Evolutionary conservation across 2,329 filamentous ascomycete species (phyloP), one percentile per base, ranked within the genome.

Genomic region (Coniosporium tulheliwenetii): DNA sequence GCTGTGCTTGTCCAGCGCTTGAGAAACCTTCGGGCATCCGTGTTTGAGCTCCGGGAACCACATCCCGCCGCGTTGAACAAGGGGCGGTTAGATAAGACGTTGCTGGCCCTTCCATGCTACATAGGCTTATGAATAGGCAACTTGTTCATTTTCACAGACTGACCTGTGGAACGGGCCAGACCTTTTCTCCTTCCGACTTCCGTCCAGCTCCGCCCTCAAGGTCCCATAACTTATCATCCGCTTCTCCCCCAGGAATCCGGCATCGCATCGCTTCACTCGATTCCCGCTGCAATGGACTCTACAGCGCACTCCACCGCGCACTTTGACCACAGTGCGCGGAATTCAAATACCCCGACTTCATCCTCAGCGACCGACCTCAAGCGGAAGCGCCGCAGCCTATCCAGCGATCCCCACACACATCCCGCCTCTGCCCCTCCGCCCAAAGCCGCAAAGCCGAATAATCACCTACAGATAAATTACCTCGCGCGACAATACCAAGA

Each of bases 391-490:
- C 66, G 62, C 47, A 59, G 57, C 12, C 15, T 12, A 10, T 60
- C 58, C 48, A 51, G 59, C 45, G 57, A 61, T 26, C 36, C 36
- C 14, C 33, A 36, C 14, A 41, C 35, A 14, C 41, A 43, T 33
- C 52, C 52, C 30, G 29, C 41, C 16, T 44, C 45, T 12, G 54
- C 53, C 44, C 59, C 60, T 32, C 50, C 60, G 10, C 57, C 67
- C 50, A 78, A 75, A 56, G 55, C 64, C 41, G 64, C 62, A 52
- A 76, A 73, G 58, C 71, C 63, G 39, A 66, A 65, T 52, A 73
- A 72, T 54, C 74, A 77, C 51, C 63, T 79, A 36, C 75, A 78
- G 56, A 79, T 79, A 61, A 79, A 80, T 58, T 80, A 80, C 49
- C 71, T 80, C 41, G 75, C 74, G 39, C 68, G 76, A 35, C 75